A percentile compares a stretch with the other conserved stretches of the same genome.
Conservation (phyloP, 192 early-diverging fungal genomes). For the Mortierella alpina region DNA sequence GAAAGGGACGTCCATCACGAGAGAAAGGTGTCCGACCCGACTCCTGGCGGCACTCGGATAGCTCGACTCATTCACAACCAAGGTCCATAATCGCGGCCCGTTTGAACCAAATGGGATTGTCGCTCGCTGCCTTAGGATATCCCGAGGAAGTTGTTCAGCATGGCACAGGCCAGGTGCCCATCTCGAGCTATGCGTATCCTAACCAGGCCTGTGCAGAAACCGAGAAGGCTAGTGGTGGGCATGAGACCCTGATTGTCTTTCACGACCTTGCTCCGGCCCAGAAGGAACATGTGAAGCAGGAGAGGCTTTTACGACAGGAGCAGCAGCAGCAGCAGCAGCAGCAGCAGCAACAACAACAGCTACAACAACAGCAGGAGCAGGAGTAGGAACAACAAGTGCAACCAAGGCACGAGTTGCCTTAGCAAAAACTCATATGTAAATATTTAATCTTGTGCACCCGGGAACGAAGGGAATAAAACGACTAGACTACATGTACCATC, state of each 20-base stretch:
- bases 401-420: too few species aligned
- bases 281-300: slow-evolving; percentile 4
- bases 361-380: background rate
- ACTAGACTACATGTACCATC: too few species aligned
- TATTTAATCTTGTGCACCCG: too few species aligned
- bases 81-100: background rate
- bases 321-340: background rate
- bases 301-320: background rate
- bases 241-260: slow-evolving; percentile 16
- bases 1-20: too few species aligned
- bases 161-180: slow-evolving; percentile 12
- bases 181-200: slow-evolving; percentile 26
- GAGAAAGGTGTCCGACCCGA: too few species aligned
- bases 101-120: slow-evolving; percentile 16
- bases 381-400: background rate
- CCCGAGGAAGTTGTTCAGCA: slow-evolving; percentile 27
- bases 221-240: background rate
- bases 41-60: background rate
- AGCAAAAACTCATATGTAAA: too few species aligned
- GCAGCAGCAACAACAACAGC: background rate
- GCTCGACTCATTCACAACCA: slow-evolving; percentile 6
- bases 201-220: slow-evolving; percentile 18
- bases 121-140: slow-evolving; percentile 17
- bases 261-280: slow-evolving; percentile 20
- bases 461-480: too few species aligned